Conservation (phyloP, 345 rosid genomes). For the Sonneratia caseolaris region DNA sequence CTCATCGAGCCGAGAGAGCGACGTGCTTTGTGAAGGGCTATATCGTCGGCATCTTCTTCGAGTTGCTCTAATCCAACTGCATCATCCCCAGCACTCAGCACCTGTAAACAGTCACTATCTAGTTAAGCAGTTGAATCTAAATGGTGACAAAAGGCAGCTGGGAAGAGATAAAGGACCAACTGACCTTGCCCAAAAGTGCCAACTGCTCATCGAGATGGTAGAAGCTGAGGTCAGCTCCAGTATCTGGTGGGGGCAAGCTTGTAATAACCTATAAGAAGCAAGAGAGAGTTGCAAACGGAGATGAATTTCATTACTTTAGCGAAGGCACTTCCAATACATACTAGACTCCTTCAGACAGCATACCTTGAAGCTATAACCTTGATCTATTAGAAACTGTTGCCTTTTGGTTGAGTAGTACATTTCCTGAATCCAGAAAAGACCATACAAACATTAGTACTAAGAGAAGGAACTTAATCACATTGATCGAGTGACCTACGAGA, state of each 20-base stretch:
- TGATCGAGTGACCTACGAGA: background rate
- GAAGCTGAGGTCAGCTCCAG: conserved; percentile 72
- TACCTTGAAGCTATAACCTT: conserved; percentile 94
- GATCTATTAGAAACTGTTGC: conserved; percentile 91
- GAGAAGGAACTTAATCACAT: background rate
- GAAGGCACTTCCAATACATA: background rate
- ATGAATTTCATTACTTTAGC: background rate
- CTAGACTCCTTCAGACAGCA: background rate
- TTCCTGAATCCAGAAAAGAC: conserved; percentile 37
- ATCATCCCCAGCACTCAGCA: conserved; percentile 79
- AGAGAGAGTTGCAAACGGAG: background rate
- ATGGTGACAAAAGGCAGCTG: background rate
- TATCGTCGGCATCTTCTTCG: conserved; percentile 87
- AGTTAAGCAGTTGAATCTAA: background rate
- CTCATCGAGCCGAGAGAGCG: conserved; percentile 63
- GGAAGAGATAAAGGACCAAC: conserved; percentile 2
- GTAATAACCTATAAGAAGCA: conserved; percentile 58
- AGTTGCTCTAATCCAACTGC: conserved; percentile 72
- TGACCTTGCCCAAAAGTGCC: conserved; percentile 59
- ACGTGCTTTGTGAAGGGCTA: conserved; percentile 65
- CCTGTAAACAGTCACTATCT: conserved; percentile 24
- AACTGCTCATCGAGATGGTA: conserved; percentile 61
- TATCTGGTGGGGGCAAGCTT: conserved; percentile 74
- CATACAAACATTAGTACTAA: background rate
- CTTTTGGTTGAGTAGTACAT: conserved; percentile 91